Base-by-base conservation (phyloP, 495 filamentous ascomycete genomes). In the Aspergillus hancockii region DNA sequence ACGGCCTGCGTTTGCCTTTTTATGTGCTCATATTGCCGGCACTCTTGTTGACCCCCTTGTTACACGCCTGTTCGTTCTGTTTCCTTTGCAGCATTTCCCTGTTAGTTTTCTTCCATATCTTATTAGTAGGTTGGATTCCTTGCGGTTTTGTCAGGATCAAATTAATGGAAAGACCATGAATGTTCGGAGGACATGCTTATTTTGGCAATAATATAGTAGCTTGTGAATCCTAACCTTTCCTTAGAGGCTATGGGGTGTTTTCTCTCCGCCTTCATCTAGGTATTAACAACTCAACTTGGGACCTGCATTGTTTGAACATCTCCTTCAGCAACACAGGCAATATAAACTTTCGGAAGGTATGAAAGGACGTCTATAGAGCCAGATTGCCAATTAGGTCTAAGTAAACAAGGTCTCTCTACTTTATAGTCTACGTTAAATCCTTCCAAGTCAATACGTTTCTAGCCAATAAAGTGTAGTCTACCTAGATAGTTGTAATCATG, bases 91-190 rank as follows among this genome's bases (percentile, higher is more conserved):
- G 61, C 59, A 62, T 68, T 62, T 67, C 64, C 64, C 62, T 61
- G 59, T 67, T 55, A 66, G 59, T 67, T 63, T 70, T 66, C 61
- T 67, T 65, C 63, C 66, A 66, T 69, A 61, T 71, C 60, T 67
- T 54, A 63, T 65, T 69, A 74, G 69, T 73, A 73, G 64, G 74
- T 75, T 78, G 75, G 73, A 74, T 75, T 75, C 67, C 60, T 66
- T 58, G 55, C 63, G 62, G 68, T 73, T 65, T 67, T 63, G 62
- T 74, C 58, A 66, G 67, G 74, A 71, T 69, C 73, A 61, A 73
- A 64, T 76, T 77, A 77, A 76, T 71, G 72, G 67, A 65, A 74
- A 67, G 67, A 71, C 63, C 57, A 55, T 61, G 58, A 65, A 58
- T 61, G 57, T 58, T 62, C 59, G 49, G 60, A 38, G 57, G 31